Evolutionary conservation across 805 yeast species (phyloP).

Genomic region (Saccharomyces paradoxus): DNA sequence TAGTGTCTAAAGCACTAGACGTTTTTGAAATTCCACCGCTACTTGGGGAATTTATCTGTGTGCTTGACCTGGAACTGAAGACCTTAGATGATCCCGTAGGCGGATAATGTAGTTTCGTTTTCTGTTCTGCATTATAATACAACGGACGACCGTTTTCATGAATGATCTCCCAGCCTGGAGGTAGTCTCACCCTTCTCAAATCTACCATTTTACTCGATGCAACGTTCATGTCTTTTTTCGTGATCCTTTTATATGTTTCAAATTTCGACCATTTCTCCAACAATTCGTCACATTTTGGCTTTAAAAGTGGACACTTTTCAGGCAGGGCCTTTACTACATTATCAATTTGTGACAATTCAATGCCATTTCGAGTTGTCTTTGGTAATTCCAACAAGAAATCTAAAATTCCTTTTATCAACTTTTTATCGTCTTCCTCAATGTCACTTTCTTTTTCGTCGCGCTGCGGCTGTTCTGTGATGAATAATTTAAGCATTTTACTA

Average conservation of each 20-base stretch:
- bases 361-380: conserved; percentile 65
- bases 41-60: background rate
- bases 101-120: conserved; percentile 26
- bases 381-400: conserved; percentile 59
- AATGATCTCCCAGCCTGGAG: conserved; percentile 31
- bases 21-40: background rate
- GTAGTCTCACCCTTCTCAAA: conserved; percentile 27
- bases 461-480: conserved; percentile 6
- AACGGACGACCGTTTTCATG: conserved; percentile 30
- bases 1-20: background rate
- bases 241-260: conserved; percentile 79
- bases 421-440: background rate
- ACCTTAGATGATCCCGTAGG: conserved; percentile 19
- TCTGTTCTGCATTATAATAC: conserved; percentile 27
- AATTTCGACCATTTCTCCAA: conserved; percentile 62
- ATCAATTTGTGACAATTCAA: conserved; percentile 67
- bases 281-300: conserved; percentile 33
- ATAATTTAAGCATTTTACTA: conserved; percentile 44
- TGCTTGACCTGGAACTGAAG: background rate
- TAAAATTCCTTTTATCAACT: conserved; percentile 39
- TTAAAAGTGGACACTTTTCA: conserved; percentile 25
- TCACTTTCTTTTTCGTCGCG: conserved; percentile 29
- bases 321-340: conserved; percentile 35
- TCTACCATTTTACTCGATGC: conserved; percentile 22
- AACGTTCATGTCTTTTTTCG: conserved; percentile 39